Base-by-base conservation (phyloP, 345 rosid genomes). In the Arabidopsis arenosa region DNA sequence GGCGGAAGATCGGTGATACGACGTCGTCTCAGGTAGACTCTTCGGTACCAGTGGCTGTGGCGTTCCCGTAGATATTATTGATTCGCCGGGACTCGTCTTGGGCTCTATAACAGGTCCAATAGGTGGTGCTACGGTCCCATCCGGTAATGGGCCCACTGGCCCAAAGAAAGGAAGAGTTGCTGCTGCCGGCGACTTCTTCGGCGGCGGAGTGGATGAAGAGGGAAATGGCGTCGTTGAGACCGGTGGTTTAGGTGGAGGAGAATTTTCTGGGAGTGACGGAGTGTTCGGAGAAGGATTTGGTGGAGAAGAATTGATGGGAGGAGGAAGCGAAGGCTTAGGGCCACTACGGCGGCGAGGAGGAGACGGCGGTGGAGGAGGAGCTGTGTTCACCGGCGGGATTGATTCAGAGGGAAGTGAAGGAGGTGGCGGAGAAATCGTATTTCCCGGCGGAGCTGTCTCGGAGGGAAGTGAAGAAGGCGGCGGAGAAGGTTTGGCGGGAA, bases 401-500 rank as follows among this genome's bases (percentile, higher is more conserved):
- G 67, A 1, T 2, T 10, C 70, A 0, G 80, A 63, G n/a, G 70
- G 80, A 48, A 17, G 52, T 54, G 75, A 63, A 13, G 75, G 61
- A 55, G 75, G 75, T 7, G 66, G 76, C 4, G 75, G 65, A 39
- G 37, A n/a, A 47, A 30, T 18, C 1, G 61, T 3, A 8, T n/a
- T 63, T 9, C 0, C 60, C 54, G 80, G 80, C 12, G 80, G 69
- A 0, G 32, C 4, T 47, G 66, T 3, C 6, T 52, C 53, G 7
- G 65, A 53, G 10, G 74, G 79, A 18, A 53, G 70, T 33, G 79
- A 28, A 76, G 74, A 14, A 7, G 75, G 80, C 32, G 72, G 72
- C 7, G 76, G 76, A 55, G 80, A 63, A 11, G 80, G 64, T 53
- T 76, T 69, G 52, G 80, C 70, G 51, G 75, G 80, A 76, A 62